These are phyloP conservation scores for Crithidia bombi DNA, from an alignment of 208 protist species.

Conservation along the genomic window DNA sequence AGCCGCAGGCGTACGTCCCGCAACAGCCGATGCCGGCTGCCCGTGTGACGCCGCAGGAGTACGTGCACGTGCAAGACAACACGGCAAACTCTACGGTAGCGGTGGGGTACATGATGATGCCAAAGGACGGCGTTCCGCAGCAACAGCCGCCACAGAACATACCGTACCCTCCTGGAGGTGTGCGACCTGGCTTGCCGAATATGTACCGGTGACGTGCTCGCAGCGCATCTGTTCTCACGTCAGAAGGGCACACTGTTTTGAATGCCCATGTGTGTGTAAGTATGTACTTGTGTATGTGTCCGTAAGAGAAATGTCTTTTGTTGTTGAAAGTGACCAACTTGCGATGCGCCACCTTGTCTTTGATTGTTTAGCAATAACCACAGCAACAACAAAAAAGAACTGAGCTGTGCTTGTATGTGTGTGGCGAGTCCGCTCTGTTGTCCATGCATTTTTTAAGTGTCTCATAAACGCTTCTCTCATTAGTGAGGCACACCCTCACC, in stretches of 20 bases:
- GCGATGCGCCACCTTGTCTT: too few species aligned
- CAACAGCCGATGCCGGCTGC: constrained; percentile 37
- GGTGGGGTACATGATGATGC: constrained; percentile 70
- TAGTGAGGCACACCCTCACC: not conserved
- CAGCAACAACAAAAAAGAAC: not conserved
- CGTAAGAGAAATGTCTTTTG: not conserved
- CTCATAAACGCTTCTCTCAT: too few species aligned
- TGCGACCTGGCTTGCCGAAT: not conserved
- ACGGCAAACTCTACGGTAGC: constrained; percentile 62
- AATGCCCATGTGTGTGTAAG: not conserved
- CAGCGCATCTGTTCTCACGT: not conserved
- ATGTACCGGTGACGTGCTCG: not conserved
- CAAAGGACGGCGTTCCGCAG: constrained; percentile 38
- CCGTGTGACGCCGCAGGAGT: constrained; percentile 64
- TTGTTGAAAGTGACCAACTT: too few species aligned
- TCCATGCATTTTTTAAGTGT: too few species aligned
- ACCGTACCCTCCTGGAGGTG: not conserved
- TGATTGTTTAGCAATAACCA: too few species aligned
- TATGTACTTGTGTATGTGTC: not conserved
- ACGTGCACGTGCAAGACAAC: constrained; percentile 82
- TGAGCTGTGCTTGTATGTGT: not conserved
- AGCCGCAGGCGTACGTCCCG: constrained; percentile 66
- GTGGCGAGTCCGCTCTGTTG: too few species aligned
- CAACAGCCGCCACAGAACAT: not conserved
- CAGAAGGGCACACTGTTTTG: not conserved